These are phyloP conservation scores for Quercus dentata DNA, from an alignment of 306 rosid genomes.

Conservation along the genomic window DNA sequence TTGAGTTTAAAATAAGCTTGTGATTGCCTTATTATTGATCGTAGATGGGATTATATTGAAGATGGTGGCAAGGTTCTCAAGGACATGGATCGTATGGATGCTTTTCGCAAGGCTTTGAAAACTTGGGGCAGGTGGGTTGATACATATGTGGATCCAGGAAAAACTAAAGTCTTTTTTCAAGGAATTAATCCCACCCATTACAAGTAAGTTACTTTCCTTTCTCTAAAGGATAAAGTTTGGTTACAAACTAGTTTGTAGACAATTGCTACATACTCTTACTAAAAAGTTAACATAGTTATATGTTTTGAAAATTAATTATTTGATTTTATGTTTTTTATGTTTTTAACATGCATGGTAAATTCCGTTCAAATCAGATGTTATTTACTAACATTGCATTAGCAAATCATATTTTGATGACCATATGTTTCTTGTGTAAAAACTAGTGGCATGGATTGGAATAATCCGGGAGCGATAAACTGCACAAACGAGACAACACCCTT, in stretches of 20 bases:
- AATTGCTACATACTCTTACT: no score
- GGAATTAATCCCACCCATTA: constrained; percentile 73
- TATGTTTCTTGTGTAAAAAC: neutral
- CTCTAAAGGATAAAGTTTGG: neutral
- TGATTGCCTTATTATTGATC: neutral
- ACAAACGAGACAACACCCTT: constrained; percentile 51
- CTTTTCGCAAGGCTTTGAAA: constrained; percentile 46
- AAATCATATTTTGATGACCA: neutral
- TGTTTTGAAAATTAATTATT: no score
- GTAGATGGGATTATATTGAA: no score
- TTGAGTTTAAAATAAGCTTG: neutral
- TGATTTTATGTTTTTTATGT: no score
- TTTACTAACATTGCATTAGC: neutral
- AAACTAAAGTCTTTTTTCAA: constrained; percentile 55
- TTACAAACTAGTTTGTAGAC: no score
- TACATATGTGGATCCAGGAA: constrained; percentile 32
- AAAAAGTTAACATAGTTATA: no score
- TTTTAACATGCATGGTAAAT: no score
- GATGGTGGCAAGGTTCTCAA: constrained; percentile 31
- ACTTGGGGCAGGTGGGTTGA: constrained; percentile 78
- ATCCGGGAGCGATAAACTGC: constrained; percentile 46
- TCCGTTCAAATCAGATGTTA: no score
- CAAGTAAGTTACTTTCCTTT: constrained; percentile 32
- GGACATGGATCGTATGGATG: constrained; percentile 71
- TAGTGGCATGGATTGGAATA: constrained; percentile 53